These are phyloP conservation scores for Filobasidium uniguttulatum DNA, from an alignment of 1,284 basidiomycete genomes.

Conservation along the genomic window DNA sequence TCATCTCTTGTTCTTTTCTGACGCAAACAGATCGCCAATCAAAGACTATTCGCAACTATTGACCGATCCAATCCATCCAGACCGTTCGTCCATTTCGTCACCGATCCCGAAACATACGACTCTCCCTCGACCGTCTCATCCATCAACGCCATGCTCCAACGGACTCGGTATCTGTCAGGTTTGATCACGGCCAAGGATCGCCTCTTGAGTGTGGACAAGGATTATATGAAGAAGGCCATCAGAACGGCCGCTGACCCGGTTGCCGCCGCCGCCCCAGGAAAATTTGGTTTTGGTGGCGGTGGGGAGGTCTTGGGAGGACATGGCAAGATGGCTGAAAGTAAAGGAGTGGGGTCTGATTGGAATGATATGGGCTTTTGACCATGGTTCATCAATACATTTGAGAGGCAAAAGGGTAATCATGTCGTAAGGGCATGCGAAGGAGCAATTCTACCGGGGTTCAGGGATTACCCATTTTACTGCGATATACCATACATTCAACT, in stretches of 20 bases:
- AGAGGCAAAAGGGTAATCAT: not conserved
- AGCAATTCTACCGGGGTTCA: no score
- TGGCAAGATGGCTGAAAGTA: slow-evolving; percentile 1
- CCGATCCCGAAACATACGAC: slow-evolving; percentile 7
- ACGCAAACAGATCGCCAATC: not conserved
- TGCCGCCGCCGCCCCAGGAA: not conserved
- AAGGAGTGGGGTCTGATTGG: slow-evolving; percentile 14
- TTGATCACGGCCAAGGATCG: slow-evolving; percentile 2
- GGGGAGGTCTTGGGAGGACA: not conserved
- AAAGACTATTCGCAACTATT: not conserved
- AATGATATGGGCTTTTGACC: slow-evolving; percentile 10
- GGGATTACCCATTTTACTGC: no score
- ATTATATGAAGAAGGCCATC: slow-evolving; percentile 13
- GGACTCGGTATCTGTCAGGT: not conserved
- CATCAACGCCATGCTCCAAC: not conserved
- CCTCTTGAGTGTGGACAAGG: slow-evolving; percentile 5
- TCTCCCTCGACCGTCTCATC: not conserved
- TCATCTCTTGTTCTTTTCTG: not conserved
- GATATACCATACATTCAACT: no score
- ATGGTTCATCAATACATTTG: not conserved
- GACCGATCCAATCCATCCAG: not conserved
- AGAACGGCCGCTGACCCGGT: slow-evolving; percentile 5
- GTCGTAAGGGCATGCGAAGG: no score
- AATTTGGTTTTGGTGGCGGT: not conserved
- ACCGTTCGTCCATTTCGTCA: slow-evolving; percentile 5